Percentiles rank a stretch among this genome's conserved stretches.
phyloP scores from a whole-genome alignment of 371 early-diverging fungal species.

The Mucor racemosus region DNA sequence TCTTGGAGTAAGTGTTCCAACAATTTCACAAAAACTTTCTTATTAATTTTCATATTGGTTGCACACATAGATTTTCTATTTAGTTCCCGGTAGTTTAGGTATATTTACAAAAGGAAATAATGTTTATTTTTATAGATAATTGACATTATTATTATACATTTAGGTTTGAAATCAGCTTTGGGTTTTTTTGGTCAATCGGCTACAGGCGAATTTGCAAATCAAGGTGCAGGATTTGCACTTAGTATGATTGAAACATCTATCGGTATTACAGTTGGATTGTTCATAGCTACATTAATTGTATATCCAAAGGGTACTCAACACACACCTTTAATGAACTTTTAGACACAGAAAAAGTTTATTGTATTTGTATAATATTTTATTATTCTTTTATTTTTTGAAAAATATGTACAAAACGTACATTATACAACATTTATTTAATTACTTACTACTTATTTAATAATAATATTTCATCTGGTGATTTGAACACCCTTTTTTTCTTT shows the following conservation, averaged over 20 bases:
- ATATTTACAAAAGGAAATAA: constrained; percentile 2
- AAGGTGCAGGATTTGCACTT: constrained; percentile 55
- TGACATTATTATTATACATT: not conserved
- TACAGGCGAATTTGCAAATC: constrained; percentile 42
- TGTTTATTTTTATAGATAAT: not conserved
- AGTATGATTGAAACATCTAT: constrained; percentile 55
- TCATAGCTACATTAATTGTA: constrained; percentile 58
- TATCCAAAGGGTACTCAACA: constrained; percentile 61
- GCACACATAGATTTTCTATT: constrained; percentile 35
- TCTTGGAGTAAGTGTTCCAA: constrained; percentile 42
- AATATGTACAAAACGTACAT: too few relatives aligned
- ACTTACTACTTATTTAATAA: not conserved
- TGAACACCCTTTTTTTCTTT: too few relatives aligned
- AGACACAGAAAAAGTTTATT: constrained; percentile 8
- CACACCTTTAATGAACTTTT: constrained; percentile 67
- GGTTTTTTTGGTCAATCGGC: constrained; percentile 42
- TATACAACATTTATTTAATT: not conserved
- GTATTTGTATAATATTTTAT: not conserved
- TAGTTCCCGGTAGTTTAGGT: constrained; percentile 66
- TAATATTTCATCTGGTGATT: not conserved
- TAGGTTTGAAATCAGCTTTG: constrained; percentile 51
- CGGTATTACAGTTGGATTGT: constrained; percentile 65
- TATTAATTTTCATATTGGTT: constrained; percentile 1
- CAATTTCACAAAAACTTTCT: not conserved
- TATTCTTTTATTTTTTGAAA: too few relatives aligned